Evolutionary conservation across 768 basidiomycete genomes (phyloP), one percentile per base, ranked within the genome.

Genomic region (Termitomyces sp.): DNA sequence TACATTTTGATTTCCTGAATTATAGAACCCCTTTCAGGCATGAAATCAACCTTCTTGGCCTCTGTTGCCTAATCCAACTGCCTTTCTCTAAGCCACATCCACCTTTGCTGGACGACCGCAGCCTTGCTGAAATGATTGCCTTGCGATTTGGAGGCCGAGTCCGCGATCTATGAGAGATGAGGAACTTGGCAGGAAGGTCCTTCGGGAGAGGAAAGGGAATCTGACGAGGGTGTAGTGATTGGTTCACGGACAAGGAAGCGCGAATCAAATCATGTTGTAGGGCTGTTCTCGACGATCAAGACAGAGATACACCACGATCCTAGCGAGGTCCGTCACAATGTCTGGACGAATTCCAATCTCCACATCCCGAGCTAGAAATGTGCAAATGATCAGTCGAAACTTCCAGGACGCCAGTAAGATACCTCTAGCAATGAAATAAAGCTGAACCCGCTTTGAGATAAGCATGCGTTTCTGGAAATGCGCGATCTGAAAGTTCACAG

Each of bases 381-480:
- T n/a, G n/a, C n/a, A n/a, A n/a, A n/a, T n/a, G n/a, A n/a, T n/a
- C n/a, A n/a, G n/a, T n/a, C n/a, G n/a, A n/a, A n/a, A n/a, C n/a
- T n/a, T n/a, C n/a, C n/a, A n/a, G n/a, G n/a, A n/a, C n/a, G n/a
- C n/a, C n/a, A n/a, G n/a, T 9, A 31, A 27, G 2, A 26, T 52
- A 76, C 78, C 72, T 63, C 78, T 67, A 5, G 87, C 86, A 55
- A 90, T 85, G 59, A 90, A 90, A 58, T 90, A 87, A 18, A 87
- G 64, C 6, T 61, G 63, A 39, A 88, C 78, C 20, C 71, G 56
- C 57, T 79, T 79, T 24, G 81, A 76, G 5, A 88, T 78, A 24
- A 82, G 74, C 86, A 91, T 86, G n/a, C 88, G 76, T 62, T 82
- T 84, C 67, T 87, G 85, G 68, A 88, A 90, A 43, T 80, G 75